Percentiles rank a stretch among this genome's conserved stretches.
Conservation (phyloP, 2,329 filamentous ascomycete genomes). For the Penicillium sp. region DNA sequence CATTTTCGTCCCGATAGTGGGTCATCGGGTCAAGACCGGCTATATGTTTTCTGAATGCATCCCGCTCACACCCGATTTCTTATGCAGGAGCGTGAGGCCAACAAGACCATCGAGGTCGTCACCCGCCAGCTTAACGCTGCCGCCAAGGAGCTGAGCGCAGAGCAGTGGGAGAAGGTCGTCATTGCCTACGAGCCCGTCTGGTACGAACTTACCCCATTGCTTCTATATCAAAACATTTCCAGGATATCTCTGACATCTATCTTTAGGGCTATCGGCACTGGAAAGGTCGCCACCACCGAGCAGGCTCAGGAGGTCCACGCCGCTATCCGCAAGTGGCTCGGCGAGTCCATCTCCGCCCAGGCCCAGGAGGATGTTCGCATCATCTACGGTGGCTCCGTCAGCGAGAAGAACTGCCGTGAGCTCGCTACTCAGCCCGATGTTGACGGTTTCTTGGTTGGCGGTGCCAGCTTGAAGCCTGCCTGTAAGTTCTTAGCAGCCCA, state of each 20-base stretch:
- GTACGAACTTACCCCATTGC: slow-evolving; percentile 53
- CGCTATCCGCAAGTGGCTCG: slow-evolving; percentile 85
- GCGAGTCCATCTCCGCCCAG: slow-evolving; percentile 69
- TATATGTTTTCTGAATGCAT: slow-evolving; percentile 14
- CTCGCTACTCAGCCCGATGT: slow-evolving; percentile 91
- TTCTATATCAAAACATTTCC: not conserved
- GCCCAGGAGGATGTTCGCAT: slow-evolving; percentile 86
- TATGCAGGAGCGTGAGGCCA: slow-evolving; percentile 71
- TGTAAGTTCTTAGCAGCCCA: slow-evolving; percentile 58
- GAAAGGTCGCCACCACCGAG: slow-evolving; percentile 83
- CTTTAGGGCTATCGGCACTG: slow-evolving; percentile 72
- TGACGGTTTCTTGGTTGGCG: slow-evolving; percentile 95
- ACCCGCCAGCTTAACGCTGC: slow-evolving; percentile 83
- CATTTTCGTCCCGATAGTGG: slow-evolving; percentile 21
- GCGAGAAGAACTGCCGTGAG: slow-evolving; percentile 96
- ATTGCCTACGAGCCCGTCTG: slow-evolving; percentile 99
- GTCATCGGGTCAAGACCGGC: slow-evolving; percentile 17
- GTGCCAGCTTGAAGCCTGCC: slow-evolving; percentile 93
- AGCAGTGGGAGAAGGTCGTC: slow-evolving; percentile 92
- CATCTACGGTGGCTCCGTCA: slow-evolving; percentile 95
- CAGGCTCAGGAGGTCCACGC: slow-evolving; percentile 94
- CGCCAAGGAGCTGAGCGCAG: slow-evolving; percentile 62
- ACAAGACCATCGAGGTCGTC: slow-evolving; percentile 71
- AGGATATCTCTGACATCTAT: slow-evolving; percentile 7
- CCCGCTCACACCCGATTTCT: slow-evolving; percentile 29